phyloP scores from a whole-genome alignment of 2,329 filamentous ascomycete species.

The Penicillium sp. region DNA sequence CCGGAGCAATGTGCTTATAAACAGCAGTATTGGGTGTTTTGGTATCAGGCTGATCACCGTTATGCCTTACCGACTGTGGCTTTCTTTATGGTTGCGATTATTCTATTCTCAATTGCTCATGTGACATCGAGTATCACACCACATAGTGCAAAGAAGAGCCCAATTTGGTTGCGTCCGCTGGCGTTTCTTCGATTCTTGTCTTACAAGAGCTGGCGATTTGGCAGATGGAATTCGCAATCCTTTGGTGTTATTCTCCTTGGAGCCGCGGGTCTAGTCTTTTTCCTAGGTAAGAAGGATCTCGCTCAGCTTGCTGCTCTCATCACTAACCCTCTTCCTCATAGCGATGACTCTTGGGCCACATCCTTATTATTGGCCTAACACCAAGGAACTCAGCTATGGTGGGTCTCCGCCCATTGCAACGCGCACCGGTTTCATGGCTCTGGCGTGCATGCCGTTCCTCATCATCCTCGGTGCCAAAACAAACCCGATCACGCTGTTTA shows the following conservation, averaged over 20 bases:
- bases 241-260: constrained; percentile 46
- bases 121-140: constrained; percentile 15
- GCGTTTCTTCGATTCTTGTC: constrained; percentile 37
- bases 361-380: constrained; percentile 57
- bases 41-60: constrained; percentile 54
- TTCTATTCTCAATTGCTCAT: constrained; percentile 46
- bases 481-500: constrained; percentile 54
- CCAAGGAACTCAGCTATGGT: constrained; percentile 38
- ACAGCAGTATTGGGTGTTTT: constrained; percentile 20
- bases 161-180: constrained; percentile 26
- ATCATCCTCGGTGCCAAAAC: constrained; percentile 52
- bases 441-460: constrained; percentile 53
- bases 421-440: constrained; percentile 50
- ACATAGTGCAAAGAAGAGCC: constrained; percentile 13
- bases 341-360: constrained; percentile 48
- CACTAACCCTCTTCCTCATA: not conserved
- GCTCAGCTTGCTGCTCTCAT: not conserved
- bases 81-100: constrained; percentile 51
- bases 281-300: constrained; percentile 24
- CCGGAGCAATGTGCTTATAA: constrained; percentile 28
- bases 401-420: constrained; percentile 54
- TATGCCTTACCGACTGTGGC: constrained; percentile 53
- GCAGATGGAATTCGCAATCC: constrained; percentile 44
- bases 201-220: constrained; percentile 19
- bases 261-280: constrained; percentile 44